Conservation (phyloP, 1,284 basidiomycete genomes). For the Cutaneotrichosporon sp. region DNA sequence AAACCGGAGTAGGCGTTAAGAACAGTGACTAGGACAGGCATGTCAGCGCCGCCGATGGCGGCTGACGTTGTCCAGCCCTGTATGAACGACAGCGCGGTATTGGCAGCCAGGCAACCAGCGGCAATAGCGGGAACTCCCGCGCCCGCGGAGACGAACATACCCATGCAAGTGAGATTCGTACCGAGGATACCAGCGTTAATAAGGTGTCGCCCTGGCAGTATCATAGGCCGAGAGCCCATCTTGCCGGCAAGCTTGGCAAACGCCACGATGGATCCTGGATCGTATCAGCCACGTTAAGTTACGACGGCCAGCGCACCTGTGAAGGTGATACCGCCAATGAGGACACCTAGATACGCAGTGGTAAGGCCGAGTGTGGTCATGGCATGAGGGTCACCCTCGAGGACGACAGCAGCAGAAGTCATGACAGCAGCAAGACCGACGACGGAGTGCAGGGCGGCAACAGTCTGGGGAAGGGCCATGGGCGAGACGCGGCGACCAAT, state of each 20-base stretch:
- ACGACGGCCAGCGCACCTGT: slow-evolving; percentile 25
- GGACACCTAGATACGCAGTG: slow-evolving; percentile 75
- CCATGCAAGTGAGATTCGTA: slow-evolving; percentile 65
- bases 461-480: slow-evolving; percentile 77
- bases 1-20: slow-evolving; percentile 85
- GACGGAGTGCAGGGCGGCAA: slow-evolving; percentile 67
- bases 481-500: slow-evolving; percentile 75
- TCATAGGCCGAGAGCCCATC: slow-evolving; percentile 66
- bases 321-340: slow-evolving; percentile 58
- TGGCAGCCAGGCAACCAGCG: slow-evolving; percentile 67
- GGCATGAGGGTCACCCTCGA: slow-evolving; percentile 58
- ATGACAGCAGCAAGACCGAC: slow-evolving; percentile 79
- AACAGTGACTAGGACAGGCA: slow-evolving; percentile 84
- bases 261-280: slow-evolving; percentile 77
- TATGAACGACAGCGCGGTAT: slow-evolving; percentile 68
- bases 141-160: slow-evolving; percentile 64
- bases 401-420: slow-evolving; percentile 71
- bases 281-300: slow-evolving; percentile 62
- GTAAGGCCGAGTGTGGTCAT: slow-evolving; percentile 66
- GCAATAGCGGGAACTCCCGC: slow-evolving; percentile 66
- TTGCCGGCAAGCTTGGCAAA: slow-evolving; percentile 76
- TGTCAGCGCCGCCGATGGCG: slow-evolving; percentile 80
- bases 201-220: slow-evolving; percentile 67
- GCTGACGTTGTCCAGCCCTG: slow-evolving; percentile 74
- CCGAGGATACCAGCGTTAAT: slow-evolving; percentile 65